phyloP scores from a whole-genome alignment of 1,284 basidiomycete species.

The Vanrija sp. region DNA sequence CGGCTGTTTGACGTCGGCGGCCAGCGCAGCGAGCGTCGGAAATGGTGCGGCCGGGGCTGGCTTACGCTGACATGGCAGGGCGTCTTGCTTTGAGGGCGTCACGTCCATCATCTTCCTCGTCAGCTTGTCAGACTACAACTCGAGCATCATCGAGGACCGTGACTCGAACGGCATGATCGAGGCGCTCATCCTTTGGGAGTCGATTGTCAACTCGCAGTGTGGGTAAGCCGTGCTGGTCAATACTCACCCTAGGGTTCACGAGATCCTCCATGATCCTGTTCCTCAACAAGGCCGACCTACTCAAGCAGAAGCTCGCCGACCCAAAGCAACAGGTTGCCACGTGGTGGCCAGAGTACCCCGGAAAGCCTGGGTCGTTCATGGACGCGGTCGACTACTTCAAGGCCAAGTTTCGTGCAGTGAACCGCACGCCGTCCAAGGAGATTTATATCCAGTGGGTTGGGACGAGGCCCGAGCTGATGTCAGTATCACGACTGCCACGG shows the following conservation, averaged over 20 bases:
- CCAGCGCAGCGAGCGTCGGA: slow-evolving; percentile 87
- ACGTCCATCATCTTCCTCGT: slow-evolving; percentile 93
- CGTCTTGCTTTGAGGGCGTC: slow-evolving; percentile 80
- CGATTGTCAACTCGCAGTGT: slow-evolving; percentile 75
- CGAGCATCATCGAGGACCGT: slow-evolving; percentile 88
- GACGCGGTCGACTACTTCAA: slow-evolving; percentile 72
- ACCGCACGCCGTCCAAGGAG: slow-evolving; percentile 80
- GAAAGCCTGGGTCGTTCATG: slow-evolving; percentile 53
- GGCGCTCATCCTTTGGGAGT: slow-evolving; percentile 91
- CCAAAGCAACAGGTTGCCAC: slow-evolving; percentile 71
- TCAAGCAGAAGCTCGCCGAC: slow-evolving; percentile 68
- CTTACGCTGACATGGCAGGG: slow-evolving; percentile 25
- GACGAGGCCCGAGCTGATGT: slow-evolving; percentile 13
- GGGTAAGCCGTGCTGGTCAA: slow-evolving; percentile 6
- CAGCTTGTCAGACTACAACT: slow-evolving; percentile 89
- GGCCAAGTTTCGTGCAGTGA: slow-evolving; percentile 72
- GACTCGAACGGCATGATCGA: slow-evolving; percentile 99
- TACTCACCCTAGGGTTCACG: slow-evolving; percentile 62
- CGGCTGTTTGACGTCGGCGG: slow-evolving; percentile 92
- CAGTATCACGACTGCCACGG: slow-evolving; percentile 88
- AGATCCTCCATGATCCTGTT: slow-evolving; percentile 88
- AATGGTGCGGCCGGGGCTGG: slow-evolving; percentile 66
- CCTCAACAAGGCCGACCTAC: slow-evolving; percentile 86
- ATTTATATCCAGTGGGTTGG: slow-evolving; percentile 80
- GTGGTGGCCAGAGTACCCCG: slow-evolving; percentile 70